Percentiles rank a stretch among this genome's conserved stretches.
Conservation (phyloP, 2,329 filamentous ascomycete species). For the Penicillium paneum region DNA sequence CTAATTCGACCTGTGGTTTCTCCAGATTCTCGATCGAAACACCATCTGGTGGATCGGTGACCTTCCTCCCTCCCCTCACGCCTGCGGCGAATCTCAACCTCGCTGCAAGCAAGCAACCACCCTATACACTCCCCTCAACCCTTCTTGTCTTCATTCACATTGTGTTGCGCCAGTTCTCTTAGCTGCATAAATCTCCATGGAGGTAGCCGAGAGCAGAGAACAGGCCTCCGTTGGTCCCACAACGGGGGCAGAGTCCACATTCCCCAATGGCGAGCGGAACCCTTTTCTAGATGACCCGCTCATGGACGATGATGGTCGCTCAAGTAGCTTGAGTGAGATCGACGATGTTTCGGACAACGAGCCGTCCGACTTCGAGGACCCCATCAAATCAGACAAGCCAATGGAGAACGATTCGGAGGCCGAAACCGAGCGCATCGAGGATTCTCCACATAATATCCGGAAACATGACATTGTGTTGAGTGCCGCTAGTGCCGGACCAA, state of each 20-base stretch:
- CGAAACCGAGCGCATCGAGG: conserved; percentile 88
- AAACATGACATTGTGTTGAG: conserved; percentile 62
- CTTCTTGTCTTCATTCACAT: background rate
- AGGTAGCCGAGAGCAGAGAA: conserved; percentile 40
- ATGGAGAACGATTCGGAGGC: conserved; percentile 75
- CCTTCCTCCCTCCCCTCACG: conserved; percentile 17
- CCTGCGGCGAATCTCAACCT: conserved; percentile 16
- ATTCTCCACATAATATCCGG: conserved; percentile 70
- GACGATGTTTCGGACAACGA: conserved; percentile 74
- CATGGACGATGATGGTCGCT: conserved; percentile 65
- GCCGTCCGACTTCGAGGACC: conserved; percentile 51
- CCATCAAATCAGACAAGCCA: conserved; percentile 49
- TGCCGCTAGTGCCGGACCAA: conserved; percentile 59
- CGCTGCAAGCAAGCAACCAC: conserved; percentile 17
- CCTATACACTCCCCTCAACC: background rate
- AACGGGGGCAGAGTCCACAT: conserved; percentile 32
- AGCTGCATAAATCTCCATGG: conserved; percentile 30
- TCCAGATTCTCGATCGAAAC: conserved; percentile 19
- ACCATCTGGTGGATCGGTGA: conserved; percentile 16
- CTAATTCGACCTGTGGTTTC: conserved; percentile 25
- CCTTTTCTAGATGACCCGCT: conserved; percentile 42
- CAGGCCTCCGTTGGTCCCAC: conserved; percentile 34
- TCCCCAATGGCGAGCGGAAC: conserved; percentile 38
- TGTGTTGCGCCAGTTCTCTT: background rate
- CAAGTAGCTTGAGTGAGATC: conserved; percentile 90